These are phyloP conservation scores for Scleromitrula shiraiana DNA, from an alignment of 2,329 filamentous ascomycete genomes.

Conservation along the genomic window DNA sequence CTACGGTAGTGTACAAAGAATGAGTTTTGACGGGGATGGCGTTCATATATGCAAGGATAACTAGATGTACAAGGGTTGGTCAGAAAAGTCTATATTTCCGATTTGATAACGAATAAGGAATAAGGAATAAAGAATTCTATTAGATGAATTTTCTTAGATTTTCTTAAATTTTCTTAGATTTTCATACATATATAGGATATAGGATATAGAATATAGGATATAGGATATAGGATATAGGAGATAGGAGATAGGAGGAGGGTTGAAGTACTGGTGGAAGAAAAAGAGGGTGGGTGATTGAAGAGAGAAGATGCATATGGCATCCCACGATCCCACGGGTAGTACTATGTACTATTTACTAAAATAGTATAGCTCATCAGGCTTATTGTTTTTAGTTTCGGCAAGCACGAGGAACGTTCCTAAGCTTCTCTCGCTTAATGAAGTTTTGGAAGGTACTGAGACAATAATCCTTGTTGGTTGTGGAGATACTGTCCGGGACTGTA, in stretches of 20 bases:
- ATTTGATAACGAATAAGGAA: neutral
- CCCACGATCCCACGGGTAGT: too few relatives aligned
- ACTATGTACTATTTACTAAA: neutral
- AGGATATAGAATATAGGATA: too few relatives aligned
- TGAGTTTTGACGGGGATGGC: conserved; percentile 6
- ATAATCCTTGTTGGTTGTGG: neutral
- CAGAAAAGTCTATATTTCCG: neutral
- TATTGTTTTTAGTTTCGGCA: conserved; percentile 5
- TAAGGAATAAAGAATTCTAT: neutral
- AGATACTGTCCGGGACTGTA: too few relatives aligned
- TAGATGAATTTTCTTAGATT: too few relatives aligned
- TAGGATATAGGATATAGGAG: too few relatives aligned
- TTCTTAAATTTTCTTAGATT: too few relatives aligned
- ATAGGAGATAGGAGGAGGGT: too few relatives aligned
- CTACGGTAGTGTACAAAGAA: too few relatives aligned
- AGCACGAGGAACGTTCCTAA: conserved; percentile 3
- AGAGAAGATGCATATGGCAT: neutral
- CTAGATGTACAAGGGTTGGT: conserved; percentile 1
- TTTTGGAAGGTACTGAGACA: conserved; percentile 1
- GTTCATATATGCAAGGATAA: too few relatives aligned
- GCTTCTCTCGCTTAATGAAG: conserved; percentile 6
- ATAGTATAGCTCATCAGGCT: neutral
- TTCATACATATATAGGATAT: too few relatives aligned
- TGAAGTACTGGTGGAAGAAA: neutral
- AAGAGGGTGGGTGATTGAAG: neutral